These are phyloP conservation scores for Pseudozyma tsukubaensis DNA, from an alignment of 1,284 basidiomycete species.

Conservation along the genomic window DNA sequence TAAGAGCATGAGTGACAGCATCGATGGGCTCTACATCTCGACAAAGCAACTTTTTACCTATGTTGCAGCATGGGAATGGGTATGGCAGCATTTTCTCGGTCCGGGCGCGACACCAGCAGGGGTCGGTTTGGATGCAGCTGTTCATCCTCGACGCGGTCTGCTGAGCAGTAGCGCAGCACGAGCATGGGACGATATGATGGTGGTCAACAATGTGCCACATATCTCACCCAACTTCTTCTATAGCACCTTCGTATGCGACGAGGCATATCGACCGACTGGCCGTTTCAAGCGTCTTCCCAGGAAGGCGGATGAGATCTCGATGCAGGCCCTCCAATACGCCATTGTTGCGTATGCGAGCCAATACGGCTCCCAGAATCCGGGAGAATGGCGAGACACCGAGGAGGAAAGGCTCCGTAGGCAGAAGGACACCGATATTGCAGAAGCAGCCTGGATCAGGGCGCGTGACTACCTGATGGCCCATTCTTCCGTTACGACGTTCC, in stretches of 20 bases:
- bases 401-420: slow-evolving; percentile 19
- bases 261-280: slow-evolving; percentile 25
- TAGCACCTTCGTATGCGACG: slow-evolving; percentile 42
- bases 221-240: slow-evolving; percentile 48
- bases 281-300: slow-evolving; percentile 34
- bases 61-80: slow-evolving; percentile 42
- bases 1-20: slow-evolving; percentile 28
- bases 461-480: slow-evolving; percentile 40
- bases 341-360: slow-evolving; percentile 48
- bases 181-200: slow-evolving; percentile 42
- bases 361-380: slow-evolving; percentile 37
- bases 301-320: slow-evolving; percentile 42
- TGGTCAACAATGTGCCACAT: slow-evolving; percentile 30
- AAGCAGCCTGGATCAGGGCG: slow-evolving; percentile 42
- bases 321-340: slow-evolving; percentile 41
- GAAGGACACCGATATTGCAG: slow-evolving; percentile 42
- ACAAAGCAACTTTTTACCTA: slow-evolving; percentile 45
- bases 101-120: slow-evolving; percentile 27
- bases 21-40: slow-evolving; percentile 45
- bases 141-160: slow-evolving; percentile 36
- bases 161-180: slow-evolving; percentile 17
- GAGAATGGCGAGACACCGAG: slow-evolving; percentile 31
- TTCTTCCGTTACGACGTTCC: slow-evolving; percentile 41
- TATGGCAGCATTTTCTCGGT: slow-evolving; percentile 43
- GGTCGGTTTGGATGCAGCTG: slow-evolving; percentile 29